Base-by-base conservation (phyloP, 176 grass and related monocot species). In the Puya raimondii region DNA sequence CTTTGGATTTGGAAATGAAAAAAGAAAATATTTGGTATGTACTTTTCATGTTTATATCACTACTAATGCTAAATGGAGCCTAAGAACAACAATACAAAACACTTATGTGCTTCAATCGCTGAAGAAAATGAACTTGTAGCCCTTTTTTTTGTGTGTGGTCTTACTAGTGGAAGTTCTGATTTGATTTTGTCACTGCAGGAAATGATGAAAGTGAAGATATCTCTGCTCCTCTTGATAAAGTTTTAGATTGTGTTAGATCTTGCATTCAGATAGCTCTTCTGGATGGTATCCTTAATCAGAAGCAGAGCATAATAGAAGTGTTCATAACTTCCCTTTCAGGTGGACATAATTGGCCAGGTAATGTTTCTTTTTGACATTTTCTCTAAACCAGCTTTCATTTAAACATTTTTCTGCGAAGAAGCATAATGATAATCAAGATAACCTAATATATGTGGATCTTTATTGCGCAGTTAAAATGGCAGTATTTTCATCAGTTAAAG, bases 171-270 rank as follows among this genome's bases (percentile, higher is more conserved):
- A 5, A 59, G 10, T 9, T 59, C 20, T 59, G 75, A 58, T 72
- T 69, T 76, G 75, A 14, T 13, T 76, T 86, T 69, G 29, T 78
- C 72, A 66, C 71, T 87, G 75, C 81, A 92, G 84, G 83, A 21
- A 69, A 76, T 83, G 79, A 83, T 83, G 90, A 89, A 70, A 76
- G 65, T 71, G 86, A 85, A 83, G 80, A 81, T 27, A 68, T 76
- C n/a, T 96, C 84, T 54, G 65, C 78, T 81, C 79, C 93, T 83
- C 77, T 96, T 22, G 77, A 92, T 54, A 92, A 90, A 68, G 86
- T 96, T 83, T 79, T 92, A 78, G 87, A 87, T 64, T 96, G 93
- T 96, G 78, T 80, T 64, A 70, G 79, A 56, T 83, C 93, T 71
- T 87, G 84, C 74, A 82, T 96, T 72, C 69, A 69, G 74, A 69